A percentile compares a stretch with the other conserved stretches of the same genome.
Conservation (phyloP, 1,284 basidiomycete genomes). For the Takashimella tepidaria region DNA sequence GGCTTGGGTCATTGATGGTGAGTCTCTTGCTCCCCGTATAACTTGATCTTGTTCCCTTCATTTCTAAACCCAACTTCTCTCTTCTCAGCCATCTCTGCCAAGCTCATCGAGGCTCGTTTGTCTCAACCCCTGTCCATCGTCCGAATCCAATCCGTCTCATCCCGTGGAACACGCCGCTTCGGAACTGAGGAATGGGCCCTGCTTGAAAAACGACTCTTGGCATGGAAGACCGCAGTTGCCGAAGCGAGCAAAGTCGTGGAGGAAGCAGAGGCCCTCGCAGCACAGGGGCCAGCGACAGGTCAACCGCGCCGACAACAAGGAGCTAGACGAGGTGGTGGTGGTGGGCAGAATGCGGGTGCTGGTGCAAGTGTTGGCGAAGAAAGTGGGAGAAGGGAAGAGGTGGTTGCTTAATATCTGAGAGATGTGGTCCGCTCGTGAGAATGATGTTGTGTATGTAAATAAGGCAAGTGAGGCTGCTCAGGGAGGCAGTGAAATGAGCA, state of each 20-base stretch:
- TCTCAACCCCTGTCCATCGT: slow-evolving; percentile 74
- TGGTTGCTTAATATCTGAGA: slow-evolving; percentile 2
- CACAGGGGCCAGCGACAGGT: slow-evolving; percentile 24
- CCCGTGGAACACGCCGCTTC: slow-evolving; percentile 58
- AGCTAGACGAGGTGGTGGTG: slow-evolving; percentile 11
- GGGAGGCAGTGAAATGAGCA: no score
- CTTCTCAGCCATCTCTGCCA: slow-evolving; percentile 69
- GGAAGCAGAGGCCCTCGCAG: slow-evolving; percentile 40
- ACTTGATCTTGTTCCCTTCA: background rate
- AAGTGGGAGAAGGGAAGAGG: slow-evolving; percentile 18
- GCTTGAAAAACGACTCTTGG: slow-evolving; percentile 68
- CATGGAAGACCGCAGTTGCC: slow-evolving; percentile 61
- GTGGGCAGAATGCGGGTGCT: no score
- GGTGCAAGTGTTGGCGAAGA: no score
- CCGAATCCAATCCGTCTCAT: slow-evolving; percentile 69
- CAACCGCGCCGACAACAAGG: slow-evolving; percentile 19
- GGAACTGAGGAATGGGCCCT: slow-evolving; percentile 74
- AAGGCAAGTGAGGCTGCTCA: no score
- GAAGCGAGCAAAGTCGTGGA: slow-evolving; percentile 40
- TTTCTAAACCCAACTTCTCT: background rate
- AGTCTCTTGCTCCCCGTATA: slow-evolving; percentile 19
- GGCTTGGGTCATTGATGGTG: slow-evolving; percentile 88
- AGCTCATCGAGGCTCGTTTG: slow-evolving; percentile 75
- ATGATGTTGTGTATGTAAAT: no score
- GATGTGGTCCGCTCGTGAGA: no score